Base-by-base conservation (phyloP, 257 asterid genomes). In the Mitragyna speciosa region DNA sequence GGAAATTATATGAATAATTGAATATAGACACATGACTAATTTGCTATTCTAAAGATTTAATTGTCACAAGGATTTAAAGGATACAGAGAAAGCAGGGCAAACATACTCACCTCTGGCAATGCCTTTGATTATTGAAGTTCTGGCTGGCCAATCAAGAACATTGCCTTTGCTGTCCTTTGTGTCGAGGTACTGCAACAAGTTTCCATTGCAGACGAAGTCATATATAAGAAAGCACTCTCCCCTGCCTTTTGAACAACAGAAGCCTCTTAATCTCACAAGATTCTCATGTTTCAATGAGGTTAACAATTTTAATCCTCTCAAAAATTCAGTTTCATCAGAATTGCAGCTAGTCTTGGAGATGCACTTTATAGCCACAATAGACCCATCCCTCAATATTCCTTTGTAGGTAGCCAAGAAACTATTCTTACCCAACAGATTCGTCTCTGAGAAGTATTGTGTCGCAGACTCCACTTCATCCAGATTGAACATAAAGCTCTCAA, bases 201-300 rank as follows among this genome's bases (percentile, higher is more conserved):
- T 94, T 69, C 97, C 99, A 16, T 96, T 91, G 0, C 97, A 88
- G 10, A 94, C 96, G 6, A 89, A 96, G 26, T 96, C 97, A 0
- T 94, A 94, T 69, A 96, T 82, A 48, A 96, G 97, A 78, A 96
- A 96, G 87, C 98, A 96, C 83, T 94, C 99, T 47, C 98, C 99
- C 56, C 99, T 85, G 7, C 95, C 97, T 83, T 91, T 94, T 0
- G 99, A 96, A 79, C 98, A 94, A 72, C 99, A 94, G 78, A 96
- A 92, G 78, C 99, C 99, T 88, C 98, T 89, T 87, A 94, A 81
- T 87, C 92, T 90, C 80, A 88, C 76, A 69, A 96, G 88, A 83
- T 96, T 94, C 54, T 92, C 96, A 43, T 96, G 98, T 56, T 87
- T 92, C 91, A 96, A 80, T 1, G 97, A 87, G 68, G 95, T 90